These are phyloP conservation scores for Colletotrichum sojae DNA, from an alignment of 2,329 filamentous ascomycete species.

Conservation along the genomic window DNA sequence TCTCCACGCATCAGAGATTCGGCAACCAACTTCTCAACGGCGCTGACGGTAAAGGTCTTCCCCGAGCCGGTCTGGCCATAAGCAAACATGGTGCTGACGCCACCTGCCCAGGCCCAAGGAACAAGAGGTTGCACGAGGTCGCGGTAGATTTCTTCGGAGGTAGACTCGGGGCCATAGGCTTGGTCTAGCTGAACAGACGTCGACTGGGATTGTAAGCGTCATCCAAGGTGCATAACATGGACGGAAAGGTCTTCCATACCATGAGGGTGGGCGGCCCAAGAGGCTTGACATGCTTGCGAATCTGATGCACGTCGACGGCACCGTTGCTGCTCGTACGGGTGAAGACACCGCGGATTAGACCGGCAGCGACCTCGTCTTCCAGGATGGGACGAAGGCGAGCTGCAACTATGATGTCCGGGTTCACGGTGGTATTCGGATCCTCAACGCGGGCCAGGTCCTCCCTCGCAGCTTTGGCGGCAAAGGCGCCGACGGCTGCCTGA, in stretches of 20 bases:
- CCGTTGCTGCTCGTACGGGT: constrained; percentile 43
- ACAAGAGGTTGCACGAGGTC: constrained; percentile 58
- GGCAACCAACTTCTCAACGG: constrained; percentile 57
- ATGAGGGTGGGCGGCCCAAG: constrained; percentile 48
- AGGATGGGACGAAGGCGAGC: constrained; percentile 55
- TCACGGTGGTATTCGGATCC: constrained; percentile 2
- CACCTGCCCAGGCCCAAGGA: constrained; percentile 61
- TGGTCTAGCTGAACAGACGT: constrained; percentile 53
- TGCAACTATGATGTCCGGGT: constrained; percentile 52
- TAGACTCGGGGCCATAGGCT: constrained; percentile 51
- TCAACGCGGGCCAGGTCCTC: neutral
- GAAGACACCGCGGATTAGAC: constrained; percentile 48
- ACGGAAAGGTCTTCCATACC: constrained; percentile 38
- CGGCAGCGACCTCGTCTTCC: constrained; percentile 50
- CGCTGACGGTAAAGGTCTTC: constrained; percentile 61
- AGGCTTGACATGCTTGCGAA: constrained; percentile 51
- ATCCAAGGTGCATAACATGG: neutral
- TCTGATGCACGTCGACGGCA: constrained; percentile 54
- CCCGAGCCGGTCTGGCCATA: constrained; percentile 66
- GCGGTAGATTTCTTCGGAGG: constrained; percentile 58
- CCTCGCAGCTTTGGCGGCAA: constrained; percentile 17
- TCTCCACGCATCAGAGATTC: constrained; percentile 49
- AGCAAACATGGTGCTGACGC: constrained; percentile 63
- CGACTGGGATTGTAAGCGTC: constrained; percentile 45
- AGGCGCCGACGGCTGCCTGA: constrained; percentile 21